phyloP scores from a whole-genome alignment of 768 basidiomycete genomes.

The Piloderma croceum region DNA sequence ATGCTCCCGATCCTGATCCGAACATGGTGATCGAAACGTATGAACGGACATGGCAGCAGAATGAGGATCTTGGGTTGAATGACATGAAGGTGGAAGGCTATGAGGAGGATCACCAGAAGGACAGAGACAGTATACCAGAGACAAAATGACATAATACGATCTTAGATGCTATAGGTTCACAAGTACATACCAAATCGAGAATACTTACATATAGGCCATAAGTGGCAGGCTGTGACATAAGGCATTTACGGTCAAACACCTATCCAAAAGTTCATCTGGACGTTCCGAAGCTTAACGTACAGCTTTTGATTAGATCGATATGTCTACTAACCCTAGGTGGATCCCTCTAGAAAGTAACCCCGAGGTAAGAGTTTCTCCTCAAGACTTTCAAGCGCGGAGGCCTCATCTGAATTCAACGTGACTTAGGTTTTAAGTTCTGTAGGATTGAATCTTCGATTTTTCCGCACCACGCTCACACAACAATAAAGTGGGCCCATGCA shows the following conservation, averaged over 20 bases:
- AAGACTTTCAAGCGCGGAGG: constrained; percentile 7
- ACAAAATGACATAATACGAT: no score
- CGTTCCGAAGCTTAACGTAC: no score
- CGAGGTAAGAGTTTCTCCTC: constrained; percentile 22
- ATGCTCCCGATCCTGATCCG: constrained; percentile 94
- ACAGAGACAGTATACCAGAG: no score
- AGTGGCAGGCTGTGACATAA: constrained; percentile 17
- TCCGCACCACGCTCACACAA: not conserved
- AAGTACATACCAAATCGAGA: no score
- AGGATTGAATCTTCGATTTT: constrained; percentile 11
- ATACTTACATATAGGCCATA: constrained; percentile 35
- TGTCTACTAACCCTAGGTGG: constrained; percentile 47
- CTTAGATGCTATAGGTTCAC: no score
- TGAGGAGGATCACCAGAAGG: no score
- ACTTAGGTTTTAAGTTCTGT: constrained; percentile 45
- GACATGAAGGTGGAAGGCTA: constrained; percentile 83
- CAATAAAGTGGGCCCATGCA: constrained; percentile 57
- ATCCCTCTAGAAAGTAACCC: constrained; percentile 79
- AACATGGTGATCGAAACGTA: constrained; percentile 84
- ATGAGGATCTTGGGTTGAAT: constrained; percentile 91
- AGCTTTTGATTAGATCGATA: no score
- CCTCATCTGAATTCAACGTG: constrained; percentile 5
- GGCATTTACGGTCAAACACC: constrained; percentile 14
- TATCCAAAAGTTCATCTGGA: no score
- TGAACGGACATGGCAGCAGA: constrained; percentile 82